Evolutionary conservation across 345 rosid species (phyloP).

Genomic region (Euphorbia peplus): DNA sequence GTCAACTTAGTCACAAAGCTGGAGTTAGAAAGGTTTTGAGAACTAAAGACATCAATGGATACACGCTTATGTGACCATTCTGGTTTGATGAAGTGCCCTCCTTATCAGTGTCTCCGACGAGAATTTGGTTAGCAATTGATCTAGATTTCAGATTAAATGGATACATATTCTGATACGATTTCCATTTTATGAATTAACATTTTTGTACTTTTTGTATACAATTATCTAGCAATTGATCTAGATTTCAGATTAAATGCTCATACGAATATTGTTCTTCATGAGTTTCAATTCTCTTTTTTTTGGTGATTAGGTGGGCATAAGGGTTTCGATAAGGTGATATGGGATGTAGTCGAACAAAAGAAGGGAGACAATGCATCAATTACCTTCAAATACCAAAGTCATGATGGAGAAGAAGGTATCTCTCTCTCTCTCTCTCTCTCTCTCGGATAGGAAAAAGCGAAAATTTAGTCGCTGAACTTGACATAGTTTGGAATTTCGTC

Average conservation of each 20-base stretch:
- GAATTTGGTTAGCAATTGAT: too few species aligned
- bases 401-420: constrained; percentile 87
- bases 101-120: too few species aligned
- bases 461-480: neutral
- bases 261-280: neutral
- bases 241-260: neutral
- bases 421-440: neutral
- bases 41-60: too few species aligned
- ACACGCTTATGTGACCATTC: too few species aligned
- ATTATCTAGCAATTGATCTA: neutral
- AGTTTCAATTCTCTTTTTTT: neutral
- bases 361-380: constrained; percentile 65
- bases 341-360: constrained; percentile 69
- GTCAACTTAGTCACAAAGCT: too few species aligned
- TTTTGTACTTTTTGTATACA: neutral
- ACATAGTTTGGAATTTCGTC: neutral
- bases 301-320: constrained; percentile 64
- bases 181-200: neutral
- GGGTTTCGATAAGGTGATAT: constrained; percentile 77
- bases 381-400: constrained; percentile 61
- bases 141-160: too few species aligned
- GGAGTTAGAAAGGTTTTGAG: too few species aligned
- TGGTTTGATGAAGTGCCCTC: too few species aligned
- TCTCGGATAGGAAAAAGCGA: neutral
- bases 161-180: neutral